phyloP scores from a whole-genome alignment of 805 yeast species.

The Brettanomyces naardenensis region DNA sequence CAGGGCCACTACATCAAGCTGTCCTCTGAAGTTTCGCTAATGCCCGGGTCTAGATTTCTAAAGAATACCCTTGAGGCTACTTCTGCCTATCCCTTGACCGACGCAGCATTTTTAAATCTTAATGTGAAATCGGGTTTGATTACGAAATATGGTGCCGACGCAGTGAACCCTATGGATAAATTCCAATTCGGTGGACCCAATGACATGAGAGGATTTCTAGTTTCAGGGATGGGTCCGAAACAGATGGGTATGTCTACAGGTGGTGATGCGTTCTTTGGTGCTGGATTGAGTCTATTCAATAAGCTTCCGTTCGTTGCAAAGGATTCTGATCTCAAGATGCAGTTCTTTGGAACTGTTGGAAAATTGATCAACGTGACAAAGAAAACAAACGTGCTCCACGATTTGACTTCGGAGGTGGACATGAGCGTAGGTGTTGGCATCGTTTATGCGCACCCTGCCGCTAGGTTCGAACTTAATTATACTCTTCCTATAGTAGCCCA shows the following conservation, averaged over 20 bases:
- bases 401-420: slow-evolving; percentile 23
- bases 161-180: slow-evolving; percentile 38
- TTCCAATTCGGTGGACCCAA: slow-evolving; percentile 55
- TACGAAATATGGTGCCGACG: slow-evolving; percentile 10
- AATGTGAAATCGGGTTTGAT: slow-evolving; percentile 22
- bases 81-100: slow-evolving; percentile 20
- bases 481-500: slow-evolving; percentile 40
- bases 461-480: slow-evolving; percentile 50
- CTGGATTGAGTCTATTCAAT: slow-evolving; percentile 37
- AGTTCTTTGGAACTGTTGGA: slow-evolving; percentile 42
- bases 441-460: slow-evolving; percentile 48
- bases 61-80: slow-evolving; percentile 36
- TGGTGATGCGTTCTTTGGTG: slow-evolving; percentile 40
- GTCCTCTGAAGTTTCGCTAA: slow-evolving; percentile 18
- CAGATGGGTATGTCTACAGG: slow-evolving; percentile 41
- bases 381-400: slow-evolving; percentile 2
- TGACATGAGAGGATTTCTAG: slow-evolving; percentile 43
- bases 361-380: slow-evolving; percentile 27
- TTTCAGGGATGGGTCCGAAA: slow-evolving; percentile 51
- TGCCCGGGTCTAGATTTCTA: slow-evolving; percentile 27
- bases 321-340: slow-evolving; percentile 41
- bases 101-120: slow-evolving; percentile 14
- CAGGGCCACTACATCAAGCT: slow-evolving; percentile 30
- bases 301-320: slow-evolving; percentile 32
- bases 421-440: slow-evolving; percentile 40